phyloP scores from a whole-genome alignment of 371 early-diverging fungal species.

The Lichtheimia corymbifera region DNA sequence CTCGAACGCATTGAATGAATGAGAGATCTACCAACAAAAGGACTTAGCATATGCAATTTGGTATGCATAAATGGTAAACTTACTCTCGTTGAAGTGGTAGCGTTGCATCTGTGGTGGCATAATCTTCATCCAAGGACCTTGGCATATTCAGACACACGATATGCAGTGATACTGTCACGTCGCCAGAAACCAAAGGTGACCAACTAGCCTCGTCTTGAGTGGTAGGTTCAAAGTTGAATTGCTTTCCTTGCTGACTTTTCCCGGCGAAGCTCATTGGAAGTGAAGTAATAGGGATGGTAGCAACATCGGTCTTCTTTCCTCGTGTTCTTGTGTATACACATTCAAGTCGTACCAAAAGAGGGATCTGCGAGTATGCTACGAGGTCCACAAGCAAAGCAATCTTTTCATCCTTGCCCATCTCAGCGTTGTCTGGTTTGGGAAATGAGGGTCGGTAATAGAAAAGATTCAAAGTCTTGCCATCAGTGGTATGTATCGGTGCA shows the following conservation, averaged over 20 bases:
- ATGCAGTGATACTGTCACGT: slow-evolving; percentile 60
- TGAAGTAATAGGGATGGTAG: slow-evolving; percentile 49
- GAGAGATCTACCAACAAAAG: slow-evolving; percentile 13
- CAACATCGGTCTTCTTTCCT: slow-evolving; percentile 26
- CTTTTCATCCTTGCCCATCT: slow-evolving; percentile 20
- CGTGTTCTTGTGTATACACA: slow-evolving; percentile 54
- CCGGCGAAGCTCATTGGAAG: slow-evolving; percentile 59
- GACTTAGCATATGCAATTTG: background rate
- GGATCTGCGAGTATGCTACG: slow-evolving; percentile 52
- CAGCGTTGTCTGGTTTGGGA: slow-evolving; percentile 1
- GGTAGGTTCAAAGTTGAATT: slow-evolving; percentile 52
- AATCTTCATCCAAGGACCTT: slow-evolving; percentile 34
- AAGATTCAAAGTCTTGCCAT: slow-evolving; percentile 37
- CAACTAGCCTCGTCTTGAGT: slow-evolving; percentile 24
- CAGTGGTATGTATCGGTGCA: slow-evolving; percentile 49
- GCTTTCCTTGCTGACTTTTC: slow-evolving; percentile 25
- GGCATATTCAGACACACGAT: slow-evolving; percentile 65
- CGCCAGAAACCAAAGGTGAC: slow-evolving; percentile 58
- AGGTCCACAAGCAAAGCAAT: slow-evolving; percentile 49
- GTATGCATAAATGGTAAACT: slow-evolving; percentile 3
- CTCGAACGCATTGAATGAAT: slow-evolving; percentile 35
- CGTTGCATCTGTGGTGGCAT: slow-evolving; percentile 8
- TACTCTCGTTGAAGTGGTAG: slow-evolving; percentile 13
- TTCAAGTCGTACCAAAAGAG: slow-evolving; percentile 62
- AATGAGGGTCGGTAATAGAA: slow-evolving; percentile 71